These are phyloP conservation scores for Alternaria sp. DNA, from an alignment of 2,329 filamentous ascomycete genomes.

Conservation along the genomic window DNA sequence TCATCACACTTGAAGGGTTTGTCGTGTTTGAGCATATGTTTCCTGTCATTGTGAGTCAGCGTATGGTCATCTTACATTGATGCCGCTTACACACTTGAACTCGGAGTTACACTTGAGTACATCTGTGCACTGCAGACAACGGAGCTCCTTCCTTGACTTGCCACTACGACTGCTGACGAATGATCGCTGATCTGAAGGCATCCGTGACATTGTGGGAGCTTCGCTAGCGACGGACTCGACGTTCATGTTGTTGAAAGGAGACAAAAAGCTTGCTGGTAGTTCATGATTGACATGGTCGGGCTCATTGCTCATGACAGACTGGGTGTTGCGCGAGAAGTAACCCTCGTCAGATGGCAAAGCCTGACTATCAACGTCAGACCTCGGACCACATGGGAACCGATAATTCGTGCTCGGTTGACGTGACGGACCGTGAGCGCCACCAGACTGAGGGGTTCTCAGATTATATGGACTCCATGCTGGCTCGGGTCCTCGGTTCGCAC, in stretches of 20 bases:
- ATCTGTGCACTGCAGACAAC: slow-evolving; percentile 36
- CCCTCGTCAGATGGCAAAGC: slow-evolving; percentile 43
- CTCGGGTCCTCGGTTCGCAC: slow-evolving; percentile 28
- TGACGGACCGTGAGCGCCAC: slow-evolving; percentile 11
- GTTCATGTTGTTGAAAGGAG: slow-evolving; percentile 28
- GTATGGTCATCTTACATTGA: background rate
- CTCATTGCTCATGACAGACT: slow-evolving; percentile 46
- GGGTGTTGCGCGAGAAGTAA: slow-evolving; percentile 41
- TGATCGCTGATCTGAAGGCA: slow-evolving; percentile 37
- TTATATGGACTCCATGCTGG: slow-evolving; percentile 43
- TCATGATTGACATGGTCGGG: slow-evolving; percentile 32
- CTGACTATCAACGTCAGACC: slow-evolving; percentile 38
- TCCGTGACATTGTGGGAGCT: slow-evolving; percentile 23
- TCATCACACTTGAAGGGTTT: slow-evolving; percentile 72
- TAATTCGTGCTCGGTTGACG: slow-evolving; percentile 27
- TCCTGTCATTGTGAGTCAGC: slow-evolving; percentile 62
- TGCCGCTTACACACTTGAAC: slow-evolving; percentile 44
- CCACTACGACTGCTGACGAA: slow-evolving; percentile 39
- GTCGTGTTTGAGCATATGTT: slow-evolving; percentile 74
- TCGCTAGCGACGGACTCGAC: slow-evolving; percentile 29
- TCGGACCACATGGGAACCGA: slow-evolving; percentile 25
- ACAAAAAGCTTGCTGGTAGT: slow-evolving; percentile 27
- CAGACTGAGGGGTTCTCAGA: slow-evolving; percentile 23
- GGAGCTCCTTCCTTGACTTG: slow-evolving; percentile 22
- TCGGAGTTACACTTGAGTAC: slow-evolving; percentile 49